Evolutionary conservation across 345 rosid genomes (phyloP).

Genomic region (Salix dunnii): DNA sequence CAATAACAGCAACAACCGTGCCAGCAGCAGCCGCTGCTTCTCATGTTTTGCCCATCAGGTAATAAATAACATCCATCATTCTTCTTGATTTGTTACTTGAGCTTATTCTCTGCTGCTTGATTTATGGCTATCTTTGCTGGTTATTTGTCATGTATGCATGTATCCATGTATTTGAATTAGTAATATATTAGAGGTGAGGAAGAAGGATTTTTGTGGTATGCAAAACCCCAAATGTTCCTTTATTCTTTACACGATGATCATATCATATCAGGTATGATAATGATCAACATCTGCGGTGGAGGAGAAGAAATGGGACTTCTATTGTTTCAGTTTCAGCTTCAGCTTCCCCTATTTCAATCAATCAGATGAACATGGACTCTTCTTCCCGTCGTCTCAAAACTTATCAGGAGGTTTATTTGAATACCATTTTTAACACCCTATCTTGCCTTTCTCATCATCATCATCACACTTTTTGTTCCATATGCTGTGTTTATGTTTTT

Average conservation of each 20-base stretch:
- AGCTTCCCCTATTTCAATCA: conserved; percentile 62
- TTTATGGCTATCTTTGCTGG: background rate
- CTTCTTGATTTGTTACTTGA: background rate
- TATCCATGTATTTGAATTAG: background rate
- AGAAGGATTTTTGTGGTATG: conserved; percentile 15
- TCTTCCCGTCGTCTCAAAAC: conserved; percentile 39
- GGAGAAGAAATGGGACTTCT: conserved; percentile 35
- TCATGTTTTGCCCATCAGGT: background rate
- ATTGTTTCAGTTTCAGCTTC: conserved; percentile 46
- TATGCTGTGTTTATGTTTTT: background rate
- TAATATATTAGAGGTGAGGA: background rate
- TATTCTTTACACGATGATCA: conserved; percentile 52
- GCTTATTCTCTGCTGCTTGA: background rate
- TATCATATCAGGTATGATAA: conserved; percentile 75
- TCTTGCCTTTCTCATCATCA: conserved; percentile 11
- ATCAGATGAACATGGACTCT: conserved; percentile 56
- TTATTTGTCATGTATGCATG: background rate
- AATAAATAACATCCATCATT: background rate
- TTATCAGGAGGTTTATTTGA: conserved; percentile 77
- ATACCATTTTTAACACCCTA: conserved; percentile 6
- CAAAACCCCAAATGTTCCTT: conserved; percentile 37
- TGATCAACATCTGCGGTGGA: conserved; percentile 36
- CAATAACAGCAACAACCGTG: background rate
- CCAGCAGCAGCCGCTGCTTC: background rate
- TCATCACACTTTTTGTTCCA: too few species aligned